Evolutionary conservation across 2,329 filamentous ascomycete species (phyloP).

Genomic region (Endocalyx cinctus): DNA sequence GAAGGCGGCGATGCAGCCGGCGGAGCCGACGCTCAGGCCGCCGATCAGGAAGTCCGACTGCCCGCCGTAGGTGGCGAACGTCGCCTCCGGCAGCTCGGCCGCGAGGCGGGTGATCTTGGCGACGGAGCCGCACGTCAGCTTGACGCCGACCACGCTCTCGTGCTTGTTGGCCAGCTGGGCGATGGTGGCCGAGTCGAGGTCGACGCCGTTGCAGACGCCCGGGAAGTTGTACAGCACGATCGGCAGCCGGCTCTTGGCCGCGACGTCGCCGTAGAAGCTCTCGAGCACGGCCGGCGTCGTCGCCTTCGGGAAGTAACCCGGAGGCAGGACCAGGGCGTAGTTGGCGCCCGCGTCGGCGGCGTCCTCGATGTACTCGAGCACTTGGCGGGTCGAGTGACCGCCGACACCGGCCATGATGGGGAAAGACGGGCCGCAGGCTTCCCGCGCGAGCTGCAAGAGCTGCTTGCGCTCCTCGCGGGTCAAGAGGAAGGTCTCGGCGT

Average conservation of each 20-base stretch:
- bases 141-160: slow-evolving; percentile 58
- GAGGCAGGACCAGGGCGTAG: slow-evolving; percentile 57
- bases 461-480: slow-evolving; percentile 54
- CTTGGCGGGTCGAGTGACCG: slow-evolving; percentile 61
- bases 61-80: slow-evolving; percentile 66
- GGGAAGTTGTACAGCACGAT: slow-evolving; percentile 67
- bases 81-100: slow-evolving; percentile 43
- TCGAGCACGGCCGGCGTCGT: slow-evolving; percentile 54
- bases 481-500: slow-evolving; percentile 38
- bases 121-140: slow-evolving; percentile 60
- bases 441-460: slow-evolving; percentile 52
- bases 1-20: slow-evolving; percentile 58
- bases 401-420: slow-evolving; percentile 61
- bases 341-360: slow-evolving; percentile 57
- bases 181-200: slow-evolving; percentile 62
- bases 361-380: slow-evolving; percentile 54
- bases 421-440: slow-evolving; percentile 46
- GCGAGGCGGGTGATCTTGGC: slow-evolving; percentile 56
- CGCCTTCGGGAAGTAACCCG: slow-evolving; percentile 61
- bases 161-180: slow-evolving; percentile 43
- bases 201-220: slow-evolving; percentile 62
- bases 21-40: slow-evolving; percentile 52
- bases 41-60: slow-evolving; percentile 69
- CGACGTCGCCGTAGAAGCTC: slow-evolving; percentile 55
- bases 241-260: slow-evolving; percentile 46